Evolutionary conservation across 2,329 filamentous ascomycete genomes (phyloP).

Genomic region (Colletotrichum tanaceti): DNA sequence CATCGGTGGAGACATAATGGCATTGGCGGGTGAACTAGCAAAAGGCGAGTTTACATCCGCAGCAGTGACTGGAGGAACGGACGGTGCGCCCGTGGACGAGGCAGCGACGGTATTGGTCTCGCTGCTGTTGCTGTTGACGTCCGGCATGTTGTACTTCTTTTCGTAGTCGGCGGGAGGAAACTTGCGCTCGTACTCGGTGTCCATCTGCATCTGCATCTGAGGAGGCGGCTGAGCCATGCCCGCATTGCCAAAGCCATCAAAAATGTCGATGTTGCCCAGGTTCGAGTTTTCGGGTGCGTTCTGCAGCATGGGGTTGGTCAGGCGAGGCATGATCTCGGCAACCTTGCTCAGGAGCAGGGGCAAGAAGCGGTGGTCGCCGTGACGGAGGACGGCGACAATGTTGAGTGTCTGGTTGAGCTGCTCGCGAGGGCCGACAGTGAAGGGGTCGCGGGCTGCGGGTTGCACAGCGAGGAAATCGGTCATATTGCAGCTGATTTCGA

Average conservation of each 20-base stretch:
- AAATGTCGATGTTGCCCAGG: conserved; percentile 69
- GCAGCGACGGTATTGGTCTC: conserved; percentile 52
- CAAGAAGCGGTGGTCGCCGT: conserved; percentile 79
- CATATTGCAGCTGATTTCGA: conserved; percentile 79
- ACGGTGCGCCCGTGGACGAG: conserved; percentile 43
- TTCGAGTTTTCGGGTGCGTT: conserved; percentile 66
- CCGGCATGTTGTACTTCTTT: conserved; percentile 53
- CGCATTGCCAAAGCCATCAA: conserved; percentile 73
- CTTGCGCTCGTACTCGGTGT: conserved; percentile 61
- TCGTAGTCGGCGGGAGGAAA: conserved; percentile 58
- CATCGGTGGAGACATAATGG: conserved; percentile 64
- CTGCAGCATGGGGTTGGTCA: conserved; percentile 70
- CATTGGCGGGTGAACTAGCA: conserved; percentile 62
- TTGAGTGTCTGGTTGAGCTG: conserved; percentile 77
- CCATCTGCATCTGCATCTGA: conserved; percentile 57
- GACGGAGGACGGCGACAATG: conserved; percentile 77
- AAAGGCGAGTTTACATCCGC: conserved; percentile 64
- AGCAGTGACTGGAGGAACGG: conserved; percentile 41
- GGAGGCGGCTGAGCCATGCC: conserved; percentile 67
- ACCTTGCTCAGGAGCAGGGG: conserved; percentile 82
- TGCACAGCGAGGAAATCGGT: conserved; percentile 78
- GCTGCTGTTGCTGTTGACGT: conserved; percentile 50
- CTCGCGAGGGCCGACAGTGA: conserved; percentile 75
- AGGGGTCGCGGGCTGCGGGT: conserved; percentile 69
- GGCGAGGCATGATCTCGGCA: conserved; percentile 74